Base-by-base conservation (phyloP, 257 asterid species). In the Nicotiana benthamiana region DNA sequence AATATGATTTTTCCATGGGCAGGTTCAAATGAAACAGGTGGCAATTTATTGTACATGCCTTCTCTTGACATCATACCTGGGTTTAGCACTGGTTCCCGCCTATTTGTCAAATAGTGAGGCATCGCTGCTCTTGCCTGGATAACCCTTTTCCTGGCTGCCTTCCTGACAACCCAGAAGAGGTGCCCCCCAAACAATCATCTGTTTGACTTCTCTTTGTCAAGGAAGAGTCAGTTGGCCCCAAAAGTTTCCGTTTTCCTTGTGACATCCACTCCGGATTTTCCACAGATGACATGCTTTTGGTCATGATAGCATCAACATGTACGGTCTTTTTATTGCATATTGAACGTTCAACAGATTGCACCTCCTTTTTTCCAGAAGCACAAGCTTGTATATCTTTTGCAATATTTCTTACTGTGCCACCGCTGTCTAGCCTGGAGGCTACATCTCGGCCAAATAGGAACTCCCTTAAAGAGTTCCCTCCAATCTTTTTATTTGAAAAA, bases 361-460 rank as follows among this genome's bases (percentile, higher is more conserved):
- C 32, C 57, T 70, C 57, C 57, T 43, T 40, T 20, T 68, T 43
- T 40, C 77, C 77, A 70, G 76, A 68, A 68, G 76, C 76, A 68
- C 76, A 2, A 68, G 56, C 32, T 68, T 68, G 56, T 68, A 68
- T 11, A n/a, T 13, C 18, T 40, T 20, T 68, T 0, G 56, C 56
- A 68, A 68, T 67, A 67, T 11, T n/a, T 10, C 20, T 60, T 64
- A 20, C 76, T 64, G 82, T 46, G 22, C 82, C 85, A 40, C 81
- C 43, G 28, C 83, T 81, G 75, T 82, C 74, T 51, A 63, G 81
- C 52, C 61, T 40, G 20, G 85, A 67, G 36, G 82, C 79, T 26
- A 86, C 89, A 64, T 77, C 87, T 74, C 64, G 82, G 79, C 90
- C 93, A 75, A 95, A 95, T 88, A 95, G 80, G 80, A 90, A 83